Conservation (phyloP, 768 basidiomycete species). For the Kwoniella pini region DNA sequence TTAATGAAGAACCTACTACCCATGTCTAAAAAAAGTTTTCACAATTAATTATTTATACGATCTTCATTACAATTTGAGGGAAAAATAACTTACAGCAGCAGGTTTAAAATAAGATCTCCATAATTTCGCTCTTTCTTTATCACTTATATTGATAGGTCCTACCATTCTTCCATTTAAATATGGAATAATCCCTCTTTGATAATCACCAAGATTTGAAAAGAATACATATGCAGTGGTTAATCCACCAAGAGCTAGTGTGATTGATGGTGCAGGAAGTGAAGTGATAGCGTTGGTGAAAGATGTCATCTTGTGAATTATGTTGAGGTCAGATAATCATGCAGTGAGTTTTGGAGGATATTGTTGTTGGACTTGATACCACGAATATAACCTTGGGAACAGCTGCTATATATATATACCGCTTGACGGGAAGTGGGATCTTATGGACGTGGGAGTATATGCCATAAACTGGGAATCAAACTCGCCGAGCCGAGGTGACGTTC, state of each 20-base stretch:
- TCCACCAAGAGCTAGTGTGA: slow-evolving; percentile 20
- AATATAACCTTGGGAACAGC: no score
- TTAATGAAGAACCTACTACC: neutral
- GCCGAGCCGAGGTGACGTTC: no score
- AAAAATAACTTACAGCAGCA: slow-evolving; percentile 10
- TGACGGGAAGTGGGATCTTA: no score
- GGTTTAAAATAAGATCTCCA: slow-evolving; percentile 13
- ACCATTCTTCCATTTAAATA: slow-evolving; percentile 13
- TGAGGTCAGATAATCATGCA: no score
- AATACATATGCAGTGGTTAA: slow-evolving; percentile 19
- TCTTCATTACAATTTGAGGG: neutral
- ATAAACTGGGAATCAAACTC: no score
- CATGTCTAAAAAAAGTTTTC: neutral
- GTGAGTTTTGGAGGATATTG: no score
- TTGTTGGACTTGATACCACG: no score
- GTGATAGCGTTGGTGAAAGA: neutral
- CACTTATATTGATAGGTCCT: neutral
- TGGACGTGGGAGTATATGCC: no score
- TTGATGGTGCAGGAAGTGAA: slow-evolving; percentile 14
- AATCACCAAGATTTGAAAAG: slow-evolving; percentile 12
- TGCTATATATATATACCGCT: neutral
- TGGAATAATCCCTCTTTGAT: slow-evolving; percentile 12
- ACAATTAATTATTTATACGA: neutral
- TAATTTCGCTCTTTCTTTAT: slow-evolving; percentile 6
- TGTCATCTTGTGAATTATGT: no score